Base-by-base conservation (phyloP, 257 asterid species). In the Thymus quinquecostatus region DNA sequence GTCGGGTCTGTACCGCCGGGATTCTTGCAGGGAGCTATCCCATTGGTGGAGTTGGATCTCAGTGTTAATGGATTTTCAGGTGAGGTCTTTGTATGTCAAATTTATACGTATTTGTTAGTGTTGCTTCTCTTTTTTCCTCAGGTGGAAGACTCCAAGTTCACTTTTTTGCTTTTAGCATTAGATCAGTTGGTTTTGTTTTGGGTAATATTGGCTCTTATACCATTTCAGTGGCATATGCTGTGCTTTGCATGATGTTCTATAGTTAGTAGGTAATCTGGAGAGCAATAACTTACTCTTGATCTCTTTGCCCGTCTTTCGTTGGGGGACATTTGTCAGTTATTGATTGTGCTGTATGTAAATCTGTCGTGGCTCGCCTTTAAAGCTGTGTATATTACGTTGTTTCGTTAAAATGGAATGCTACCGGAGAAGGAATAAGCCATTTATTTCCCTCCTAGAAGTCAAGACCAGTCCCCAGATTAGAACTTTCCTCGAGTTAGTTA, bases 1-100 rank as follows among this genome's bases (percentile, higher is more conserved):
- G 79, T 33, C 34, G 97, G 97, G 54, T 62, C 85, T 44, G 63
- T 92, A 27, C 95, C 97, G 0, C 78, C 8, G 58, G 93, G 84
- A 71, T 80, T 92, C 55, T 76, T 92, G 81, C 87, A 86, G 74
- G 92, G 91, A n/a, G 82, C 48, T 34, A 76, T 80, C 33, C 91
- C 88, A 5, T 85, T 92, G 85, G 77, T 51, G 68, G 95, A 89
- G 76, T 79, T 92, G 81, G 97, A 92, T 86, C 96, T 92, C 82
- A 85, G 88, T 69, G 76, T 81, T 62, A 92, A 92, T 77, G 89
- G 88, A 64, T 82, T 92, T 82, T 89, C 92, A 30, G 96, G 97
- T 89, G 78, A 85, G 63, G 1, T 32, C 30, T 81, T 44, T 66
- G 58, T 75, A 62, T 64, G 47, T 66, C 51, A 51, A 73, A 69